Conservation (phyloP, 2,329 filamentous ascomycete species). For the Westerdykella ornata region DNA sequence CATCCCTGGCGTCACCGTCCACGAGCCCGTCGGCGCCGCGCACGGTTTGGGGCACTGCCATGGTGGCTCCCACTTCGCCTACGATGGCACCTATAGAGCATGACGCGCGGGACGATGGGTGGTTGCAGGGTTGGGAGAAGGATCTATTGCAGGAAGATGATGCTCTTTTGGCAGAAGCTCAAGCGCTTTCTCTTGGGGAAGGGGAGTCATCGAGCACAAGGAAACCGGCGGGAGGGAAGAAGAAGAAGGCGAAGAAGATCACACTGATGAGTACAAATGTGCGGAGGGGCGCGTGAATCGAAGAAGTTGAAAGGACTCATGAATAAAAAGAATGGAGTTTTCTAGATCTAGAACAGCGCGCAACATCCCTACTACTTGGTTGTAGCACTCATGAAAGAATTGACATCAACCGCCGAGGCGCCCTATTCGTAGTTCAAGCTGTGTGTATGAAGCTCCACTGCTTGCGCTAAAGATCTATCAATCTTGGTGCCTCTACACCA, state of each 20-base stretch:
- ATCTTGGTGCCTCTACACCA: too few species aligned
- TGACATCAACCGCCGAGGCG: too few species aligned
- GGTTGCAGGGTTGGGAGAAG: conserved; percentile 77
- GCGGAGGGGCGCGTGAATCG: conserved; percentile 45
- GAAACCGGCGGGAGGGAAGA: conserved; percentile 44
- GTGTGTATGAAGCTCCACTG: too few species aligned
- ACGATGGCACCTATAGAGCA: conserved; percentile 43
- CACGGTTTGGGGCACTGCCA: conserved; percentile 90
- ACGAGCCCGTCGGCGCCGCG: conserved; percentile 69
- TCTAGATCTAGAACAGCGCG: too few species aligned
- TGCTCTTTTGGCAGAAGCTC: conserved; percentile 46
- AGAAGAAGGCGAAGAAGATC: conserved; percentile 63
- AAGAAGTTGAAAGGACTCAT: too few species aligned
- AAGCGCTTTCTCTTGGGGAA: conserved; percentile 34
- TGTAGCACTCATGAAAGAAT: too few species aligned
- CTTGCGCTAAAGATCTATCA: too few species aligned
- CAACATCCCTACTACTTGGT: too few species aligned
- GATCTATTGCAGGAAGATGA: conserved; percentile 60
- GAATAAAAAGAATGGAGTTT: too few species aligned
- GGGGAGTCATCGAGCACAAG: conserved; percentile 16
- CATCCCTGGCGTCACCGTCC: conserved; percentile 66
- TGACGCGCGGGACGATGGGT: conserved; percentile 62
- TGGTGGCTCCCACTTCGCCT: conserved; percentile 52
- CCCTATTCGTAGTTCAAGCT: too few species aligned
- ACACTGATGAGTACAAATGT: conserved; percentile 62